Evolutionary conservation across 2,329 filamentous ascomycete genomes (phyloP).

Genomic region (Cucurbitaria berberidis): DNA sequence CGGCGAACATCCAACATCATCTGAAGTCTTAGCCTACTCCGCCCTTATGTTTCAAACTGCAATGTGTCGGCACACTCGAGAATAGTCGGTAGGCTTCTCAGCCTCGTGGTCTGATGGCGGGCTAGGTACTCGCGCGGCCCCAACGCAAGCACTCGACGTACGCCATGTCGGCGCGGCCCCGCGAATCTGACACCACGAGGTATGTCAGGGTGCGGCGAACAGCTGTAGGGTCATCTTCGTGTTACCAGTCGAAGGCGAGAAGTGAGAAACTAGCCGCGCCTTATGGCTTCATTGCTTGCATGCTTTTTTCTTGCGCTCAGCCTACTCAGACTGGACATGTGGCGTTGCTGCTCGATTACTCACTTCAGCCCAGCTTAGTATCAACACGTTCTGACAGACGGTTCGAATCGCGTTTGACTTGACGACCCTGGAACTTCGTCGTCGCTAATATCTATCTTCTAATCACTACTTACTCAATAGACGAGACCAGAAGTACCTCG

Average conservation of each 20-base stretch:
- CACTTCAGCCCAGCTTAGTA: not conserved
- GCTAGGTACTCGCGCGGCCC: not conserved
- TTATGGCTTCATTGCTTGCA: not conserved
- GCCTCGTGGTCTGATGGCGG: not conserved
- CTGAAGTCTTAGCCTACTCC: not conserved
- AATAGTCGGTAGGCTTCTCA: not conserved
- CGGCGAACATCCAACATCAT: conserved; percentile 1
- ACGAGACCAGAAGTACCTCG: too few species aligned
- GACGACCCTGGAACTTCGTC: not conserved
- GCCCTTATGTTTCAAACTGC: not conserved
- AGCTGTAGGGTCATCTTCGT: not conserved
- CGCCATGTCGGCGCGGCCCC: not conserved
- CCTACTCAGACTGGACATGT: not conserved
- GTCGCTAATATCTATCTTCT: not conserved
- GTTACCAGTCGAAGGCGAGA: not conserved
- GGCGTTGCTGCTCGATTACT: not conserved
- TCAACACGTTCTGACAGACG: not conserved
- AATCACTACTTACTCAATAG: not conserved
- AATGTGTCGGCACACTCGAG: not conserved
- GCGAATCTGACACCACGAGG: not conserved
- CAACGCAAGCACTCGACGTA: not conserved
- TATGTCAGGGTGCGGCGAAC: not conserved
- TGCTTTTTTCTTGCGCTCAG: not conserved
- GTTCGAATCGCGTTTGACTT: not conserved
- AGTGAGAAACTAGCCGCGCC: not conserved